Evolutionary conservation across 306 rosid genomes (phyloP), one percentile per base, ranked within the genome.

Genomic region (Vachellia collinsii): DNA sequence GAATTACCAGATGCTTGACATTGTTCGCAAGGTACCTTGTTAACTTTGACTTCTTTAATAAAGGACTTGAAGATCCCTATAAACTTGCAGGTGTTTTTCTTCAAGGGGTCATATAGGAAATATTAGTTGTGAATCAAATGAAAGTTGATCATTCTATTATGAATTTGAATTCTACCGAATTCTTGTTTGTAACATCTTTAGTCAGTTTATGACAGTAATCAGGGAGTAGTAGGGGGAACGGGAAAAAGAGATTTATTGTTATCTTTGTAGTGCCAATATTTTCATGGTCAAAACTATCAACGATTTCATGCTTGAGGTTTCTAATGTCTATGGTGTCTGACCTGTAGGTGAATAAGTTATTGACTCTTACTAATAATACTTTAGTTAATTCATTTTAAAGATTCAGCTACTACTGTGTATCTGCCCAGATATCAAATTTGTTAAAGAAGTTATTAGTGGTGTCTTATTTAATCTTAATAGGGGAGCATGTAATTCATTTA

Each of bases 1-100:
- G 79, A 87, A 86, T 80, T 95, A 92, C 90, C 99, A 93, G 88
- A 92, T 93, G 98, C 97, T 95, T 56, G 97, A 93, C 83, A 82
- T 95, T 59, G 96, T 88, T 46, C 81, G 82, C 82, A 95, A 95
- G 99, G 99, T 95, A 88, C 70, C 73, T 78, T 23, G 10, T 72
- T 61, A 25, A 41, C 39, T 76, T 44, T 65, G 41, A 38, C 73
- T 85, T 19, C 76, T 76, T 79, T 66, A 19, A 54, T 77, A 53
- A 76, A 72, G 74, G 63, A n/a, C 59, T 43, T 69, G 20, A 17
- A 25, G 23, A 1, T 29, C 51, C 46, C 36, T 8, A n/a, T 8
- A 20, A 68, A n/a, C 16, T 23, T 43, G n/a, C 14, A 29, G n/a
- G 43, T 20, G 5, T 42, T 43, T 43, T 54, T n/a, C 25, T 54